Base-by-base conservation (phyloP, 2,329 filamentous ascomycete species). In the Colletotrichum spinosum region DNA sequence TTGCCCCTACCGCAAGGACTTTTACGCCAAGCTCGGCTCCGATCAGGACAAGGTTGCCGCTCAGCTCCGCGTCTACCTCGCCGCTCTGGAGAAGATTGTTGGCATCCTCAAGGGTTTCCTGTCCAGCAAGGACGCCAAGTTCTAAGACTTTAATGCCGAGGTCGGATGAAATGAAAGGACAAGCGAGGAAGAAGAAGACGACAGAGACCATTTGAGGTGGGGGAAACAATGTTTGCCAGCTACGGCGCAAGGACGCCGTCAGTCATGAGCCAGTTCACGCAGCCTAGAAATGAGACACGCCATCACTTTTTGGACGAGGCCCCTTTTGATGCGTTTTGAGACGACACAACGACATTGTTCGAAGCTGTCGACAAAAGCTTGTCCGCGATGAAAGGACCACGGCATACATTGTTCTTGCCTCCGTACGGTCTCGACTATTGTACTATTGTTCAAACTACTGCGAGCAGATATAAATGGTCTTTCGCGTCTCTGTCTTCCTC, bases 1-100 rank as follows among this genome's bases (percentile, higher is more conserved):
- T 15, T 95, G 92, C 71, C 96, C 96, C 2, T 97, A 97, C 85
- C 89, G 95, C 71, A 93, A 92, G 77, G 92, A 95, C 79, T 98
- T 99, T 77, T 98, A 97, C 78, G 80, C 80, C 70, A 97, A 97
- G 87, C 84, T 99, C 48, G 94, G 92, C 42, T 82, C 83, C 17
- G 87, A 92, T 74, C 79, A 86, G 44, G 80, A 76, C 37, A 87
- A 90, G 78, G 90, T 96, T 53, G 72, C 84, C 55, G 50, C 79
- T 60, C 88, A 92, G 74, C 78, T 97, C 73, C 80, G 84, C 71
- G 80, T 82, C 69, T 97, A 95, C 86, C 83, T 98, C 67, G 81
- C 79, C n/a, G 88, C 91, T 8, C 82, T 98, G 72, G 90, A 96
- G 81, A 89, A 90, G 78, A 85, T 91, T 71, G 90, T 97, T 53